These are phyloP conservation scores for Leishmania amazonensis DNA, from an alignment of 208 protist species.

Conservation along the genomic window DNA sequence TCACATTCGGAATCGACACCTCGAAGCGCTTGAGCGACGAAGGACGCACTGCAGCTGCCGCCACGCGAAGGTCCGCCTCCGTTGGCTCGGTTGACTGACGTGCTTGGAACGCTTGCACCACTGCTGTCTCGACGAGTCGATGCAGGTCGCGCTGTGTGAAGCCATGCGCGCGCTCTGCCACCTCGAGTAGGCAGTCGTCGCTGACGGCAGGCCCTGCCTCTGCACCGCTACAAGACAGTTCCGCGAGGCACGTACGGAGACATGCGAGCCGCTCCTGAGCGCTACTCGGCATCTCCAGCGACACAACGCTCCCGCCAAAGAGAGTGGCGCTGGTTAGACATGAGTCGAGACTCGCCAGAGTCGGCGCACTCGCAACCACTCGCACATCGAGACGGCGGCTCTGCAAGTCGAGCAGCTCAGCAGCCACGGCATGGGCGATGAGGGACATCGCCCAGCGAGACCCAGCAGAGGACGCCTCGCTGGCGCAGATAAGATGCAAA, in stretches of 20 bases:
- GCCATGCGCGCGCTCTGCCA: conserved; percentile 50
- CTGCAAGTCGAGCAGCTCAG: conserved; percentile 44
- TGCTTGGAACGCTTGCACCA: conserved; percentile 34
- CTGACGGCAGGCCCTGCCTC: conserved; percentile 4
- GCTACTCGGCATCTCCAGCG: conserved; percentile 21
- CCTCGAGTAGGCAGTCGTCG: conserved; percentile 24
- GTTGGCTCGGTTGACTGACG: conserved; percentile 19
- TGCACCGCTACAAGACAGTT: background rate
- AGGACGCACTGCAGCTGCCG: conserved; percentile 43
- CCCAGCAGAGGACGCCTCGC: conserved; percentile 22
- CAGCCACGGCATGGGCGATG: conserved; percentile 35
- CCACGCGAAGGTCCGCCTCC: conserved; percentile 32
- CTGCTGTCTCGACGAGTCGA: conserved; percentile 46
- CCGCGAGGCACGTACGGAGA: conserved; percentile 26
- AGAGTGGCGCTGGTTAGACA: conserved; percentile 26
- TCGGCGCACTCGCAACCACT: conserved; percentile 39
- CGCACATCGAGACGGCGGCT: conserved; percentile 23
- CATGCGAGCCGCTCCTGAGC: conserved; percentile 30
- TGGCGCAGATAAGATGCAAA: conserved; percentile 51
- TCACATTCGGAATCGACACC: conserved; percentile 86
- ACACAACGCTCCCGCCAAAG: conserved; percentile 26
- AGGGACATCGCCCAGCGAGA: conserved; percentile 52
- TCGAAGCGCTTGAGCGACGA: conserved; percentile 65
- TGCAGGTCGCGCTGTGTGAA: conserved; percentile 66
- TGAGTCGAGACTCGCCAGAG: conserved; percentile 32